A percentile compares a stretch with the other conserved stretches of the same genome.
Conservation (phyloP, 805 yeast genomes). For the Lipomyces starkeyi region DNA sequence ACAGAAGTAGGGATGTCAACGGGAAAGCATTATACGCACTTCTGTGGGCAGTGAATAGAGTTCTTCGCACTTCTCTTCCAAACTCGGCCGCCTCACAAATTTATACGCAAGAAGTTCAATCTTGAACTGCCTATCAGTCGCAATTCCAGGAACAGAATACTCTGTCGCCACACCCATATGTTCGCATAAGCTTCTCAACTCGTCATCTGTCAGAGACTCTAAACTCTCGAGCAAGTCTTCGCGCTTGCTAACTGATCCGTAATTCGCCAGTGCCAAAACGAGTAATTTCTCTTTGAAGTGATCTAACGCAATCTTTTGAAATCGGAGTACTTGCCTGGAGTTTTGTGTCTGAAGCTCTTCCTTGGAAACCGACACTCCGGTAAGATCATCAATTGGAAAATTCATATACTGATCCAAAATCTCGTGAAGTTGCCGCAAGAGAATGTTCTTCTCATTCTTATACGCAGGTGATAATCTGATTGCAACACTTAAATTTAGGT, state of each 20-base stretch:
- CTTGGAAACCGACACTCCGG: constrained; percentile 44
- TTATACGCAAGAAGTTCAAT: constrained; percentile 36
- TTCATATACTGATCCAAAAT: constrained; percentile 43
- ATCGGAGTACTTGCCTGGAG: constrained; percentile 29
- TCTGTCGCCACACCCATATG: constrained; percentile 25
- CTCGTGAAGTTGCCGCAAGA: constrained; percentile 15
- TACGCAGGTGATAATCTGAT: constrained; percentile 20
- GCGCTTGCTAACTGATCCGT: constrained; percentile 38
- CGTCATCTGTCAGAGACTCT: constrained; percentile 31
- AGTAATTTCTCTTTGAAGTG: constrained; percentile 39
- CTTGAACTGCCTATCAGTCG: constrained; percentile 26
- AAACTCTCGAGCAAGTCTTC: constrained; percentile 41
- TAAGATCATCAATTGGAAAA: constrained; percentile 54
- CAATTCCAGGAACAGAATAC: constrained; percentile 10
- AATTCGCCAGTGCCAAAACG: constrained; percentile 42
- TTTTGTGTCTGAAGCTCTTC: constrained; percentile 32
- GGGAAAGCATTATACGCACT: not conserved
- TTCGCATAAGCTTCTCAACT: constrained; percentile 33
- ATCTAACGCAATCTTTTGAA: constrained; percentile 42
- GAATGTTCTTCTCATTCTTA: constrained; percentile 13
- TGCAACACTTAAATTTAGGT: constrained; percentile 41
- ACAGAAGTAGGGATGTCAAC: not conserved
- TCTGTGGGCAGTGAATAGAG: constrained; percentile 30
- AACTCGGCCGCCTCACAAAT: constrained; percentile 20
- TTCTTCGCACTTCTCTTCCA: constrained; percentile 5